Conservation (phyloP, 768 basidiomycete species). For the Kwoniella botswanensis region DNA sequence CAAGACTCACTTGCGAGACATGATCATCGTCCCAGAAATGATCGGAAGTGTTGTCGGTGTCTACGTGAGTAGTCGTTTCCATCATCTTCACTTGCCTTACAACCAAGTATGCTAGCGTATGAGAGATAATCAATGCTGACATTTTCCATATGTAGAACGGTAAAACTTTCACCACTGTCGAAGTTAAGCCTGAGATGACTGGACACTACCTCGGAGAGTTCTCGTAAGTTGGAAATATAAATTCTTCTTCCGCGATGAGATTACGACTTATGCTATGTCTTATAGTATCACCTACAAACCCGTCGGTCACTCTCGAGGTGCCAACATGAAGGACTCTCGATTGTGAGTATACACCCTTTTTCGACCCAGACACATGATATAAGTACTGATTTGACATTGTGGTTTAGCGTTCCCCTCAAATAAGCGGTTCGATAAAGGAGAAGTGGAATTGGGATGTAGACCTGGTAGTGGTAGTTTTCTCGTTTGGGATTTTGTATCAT, state of each 20-base stretch:
- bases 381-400: slow-evolving; percentile 15
- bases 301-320: slow-evolving; percentile 99
- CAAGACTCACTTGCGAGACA: slow-evolving; percentile 98
- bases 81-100: background rate
- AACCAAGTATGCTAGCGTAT: background rate
- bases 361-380: slow-evolving; percentile 4
- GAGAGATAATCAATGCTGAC: background rate
- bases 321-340: slow-evolving; percentile 72
- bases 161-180: slow-evolving; percentile 68
- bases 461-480: background rate
- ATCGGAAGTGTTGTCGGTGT: slow-evolving; percentile 97
- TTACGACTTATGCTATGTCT: too few species aligned
- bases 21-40: slow-evolving; percentile 99
- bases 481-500: slow-evolving; percentile 26
- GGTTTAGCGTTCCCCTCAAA: slow-evolving; percentile 83
- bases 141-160: slow-evolving; percentile 49
- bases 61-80: slow-evolving; percentile 63
- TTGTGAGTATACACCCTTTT: slow-evolving; percentile 69
- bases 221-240: slow-evolving; percentile 42
- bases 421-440: slow-evolving; percentile 62
- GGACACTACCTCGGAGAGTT: slow-evolving; percentile 97
- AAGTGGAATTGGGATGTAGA: background rate
- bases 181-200: slow-evolving; percentile 99
- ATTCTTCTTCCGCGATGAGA: background rate
- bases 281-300: slow-evolving; percentile 85